These are phyloP conservation scores for Aspergillus diversus DNA, from an alignment of 495 filamentous ascomycete species.

Conservation along the genomic window DNA sequence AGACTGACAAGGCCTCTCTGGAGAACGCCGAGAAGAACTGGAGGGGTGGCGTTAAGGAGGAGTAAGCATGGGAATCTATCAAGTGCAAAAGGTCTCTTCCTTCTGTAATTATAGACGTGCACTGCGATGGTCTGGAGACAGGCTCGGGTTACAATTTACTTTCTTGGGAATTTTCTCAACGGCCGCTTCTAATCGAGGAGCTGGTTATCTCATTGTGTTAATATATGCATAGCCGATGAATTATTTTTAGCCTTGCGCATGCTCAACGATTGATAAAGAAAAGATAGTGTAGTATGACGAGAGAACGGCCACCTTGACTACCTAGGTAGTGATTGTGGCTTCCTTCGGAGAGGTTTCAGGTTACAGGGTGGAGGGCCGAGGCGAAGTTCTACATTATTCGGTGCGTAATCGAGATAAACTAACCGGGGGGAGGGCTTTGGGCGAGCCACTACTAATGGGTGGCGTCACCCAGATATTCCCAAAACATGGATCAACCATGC, in stretches of 20 bases:
- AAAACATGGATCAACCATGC: conserved; percentile 2
- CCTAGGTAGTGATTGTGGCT: background rate
- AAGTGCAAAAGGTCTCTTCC: conserved; percentile 9
- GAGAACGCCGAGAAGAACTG: conserved; percentile 85
- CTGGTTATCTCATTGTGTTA: conserved; percentile 1
- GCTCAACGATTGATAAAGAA: background rate
- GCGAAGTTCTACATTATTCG: too few relatives aligned
- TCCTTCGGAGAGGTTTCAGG: background rate
- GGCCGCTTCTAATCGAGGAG: background rate
- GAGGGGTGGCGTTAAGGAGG: conserved; percentile 87
- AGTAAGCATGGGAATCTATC: conserved; percentile 57
- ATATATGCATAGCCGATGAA: conserved; percentile 6
- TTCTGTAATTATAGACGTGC: conserved; percentile 27
- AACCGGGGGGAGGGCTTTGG: too few relatives aligned
- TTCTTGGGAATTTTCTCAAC: background rate
- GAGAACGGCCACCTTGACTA: background rate
- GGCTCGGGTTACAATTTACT: conserved; percentile 8
- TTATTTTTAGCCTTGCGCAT: background rate
- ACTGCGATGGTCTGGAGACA: conserved; percentile 1
- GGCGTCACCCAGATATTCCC: too few relatives aligned
- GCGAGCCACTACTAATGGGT: too few relatives aligned
- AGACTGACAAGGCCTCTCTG: conserved; percentile 96
- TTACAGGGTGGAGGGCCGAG: too few relatives aligned
- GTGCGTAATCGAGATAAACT: too few relatives aligned
- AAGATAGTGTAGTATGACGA: background rate